These are phyloP conservation scores for Byssoonygena ceratinophila DNA, from an alignment of 2,329 filamentous ascomycete genomes.

Conservation along the genomic window DNA sequence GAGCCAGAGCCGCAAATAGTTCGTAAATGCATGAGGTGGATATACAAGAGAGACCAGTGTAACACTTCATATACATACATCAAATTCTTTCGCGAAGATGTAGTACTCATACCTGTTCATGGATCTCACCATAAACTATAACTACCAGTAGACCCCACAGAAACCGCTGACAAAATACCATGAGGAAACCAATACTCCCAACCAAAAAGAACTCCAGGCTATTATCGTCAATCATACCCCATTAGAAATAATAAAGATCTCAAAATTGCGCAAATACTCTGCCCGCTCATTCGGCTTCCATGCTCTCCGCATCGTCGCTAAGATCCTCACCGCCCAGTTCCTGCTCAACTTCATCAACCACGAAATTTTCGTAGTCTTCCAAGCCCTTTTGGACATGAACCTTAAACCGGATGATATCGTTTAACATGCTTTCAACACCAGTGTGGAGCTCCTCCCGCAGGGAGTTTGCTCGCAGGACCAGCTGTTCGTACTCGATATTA, in stretches of 20 bases:
- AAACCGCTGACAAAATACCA: neutral
- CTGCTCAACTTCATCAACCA: constrained; percentile 83
- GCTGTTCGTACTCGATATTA: constrained; percentile 89
- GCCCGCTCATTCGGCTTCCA: neutral
- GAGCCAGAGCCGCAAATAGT: too few species aligned
- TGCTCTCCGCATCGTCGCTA: constrained; percentile 12
- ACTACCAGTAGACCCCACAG: neutral
- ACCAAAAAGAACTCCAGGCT: constrained; percentile 14
- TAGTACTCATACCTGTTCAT: too few species aligned
- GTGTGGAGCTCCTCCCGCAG: constrained; percentile 96
- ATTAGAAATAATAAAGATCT: neutral
- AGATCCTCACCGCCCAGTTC: constrained; percentile 58
- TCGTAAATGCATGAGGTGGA: too few species aligned
- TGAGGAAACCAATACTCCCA: neutral
- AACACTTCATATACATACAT: neutral
- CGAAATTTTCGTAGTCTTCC: constrained; percentile 89
- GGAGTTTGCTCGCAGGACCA: constrained; percentile 71
- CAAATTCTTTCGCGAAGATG: too few species aligned
- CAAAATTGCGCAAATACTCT: neutral
- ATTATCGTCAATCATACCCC: constrained; percentile 12
- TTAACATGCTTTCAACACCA: constrained; percentile 88
- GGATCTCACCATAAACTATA: neutral
- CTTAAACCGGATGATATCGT: constrained; percentile 98
- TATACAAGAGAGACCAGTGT: neutral
- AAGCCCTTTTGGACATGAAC: constrained; percentile 87